Conservation (phyloP, 768 basidiomycete species). For the Trametopsis cervina region DNA sequence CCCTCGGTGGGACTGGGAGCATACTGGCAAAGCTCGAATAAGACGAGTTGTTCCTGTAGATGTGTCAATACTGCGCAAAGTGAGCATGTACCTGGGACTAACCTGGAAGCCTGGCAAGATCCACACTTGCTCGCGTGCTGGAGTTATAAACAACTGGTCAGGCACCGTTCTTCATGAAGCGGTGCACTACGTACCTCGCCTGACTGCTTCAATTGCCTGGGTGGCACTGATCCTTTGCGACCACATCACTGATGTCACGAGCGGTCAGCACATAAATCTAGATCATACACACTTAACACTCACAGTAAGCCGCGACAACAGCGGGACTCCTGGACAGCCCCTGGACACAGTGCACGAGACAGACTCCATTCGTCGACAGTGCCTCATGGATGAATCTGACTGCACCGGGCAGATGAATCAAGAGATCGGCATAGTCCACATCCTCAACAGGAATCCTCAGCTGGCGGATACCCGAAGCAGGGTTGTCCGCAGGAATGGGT, state of each 20-base stretch:
- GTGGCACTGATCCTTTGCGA: constrained; percentile 48
- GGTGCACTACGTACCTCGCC: constrained; percentile 39
- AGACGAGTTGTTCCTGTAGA: constrained; percentile 58
- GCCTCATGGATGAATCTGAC: constrained; percentile 60
- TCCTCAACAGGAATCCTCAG: constrained; percentile 58
- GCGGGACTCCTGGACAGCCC: constrained; percentile 66
- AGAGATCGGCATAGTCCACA: constrained; percentile 46
- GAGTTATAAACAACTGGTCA: neutral
- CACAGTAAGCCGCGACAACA: constrained; percentile 73
- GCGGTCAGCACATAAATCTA: constrained; percentile 8
- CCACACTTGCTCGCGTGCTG: constrained; percentile 75
- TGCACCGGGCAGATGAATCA: constrained; percentile 54
- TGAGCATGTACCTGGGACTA: neutral
- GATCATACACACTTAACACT: constrained; percentile 21
- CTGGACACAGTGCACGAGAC: constrained; percentile 70
- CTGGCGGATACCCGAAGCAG: constrained; percentile 63
- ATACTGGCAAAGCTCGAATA: constrained; percentile 70
- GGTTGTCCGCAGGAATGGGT: constrained; percentile 61
- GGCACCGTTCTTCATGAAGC: neutral
- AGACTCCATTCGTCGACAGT: constrained; percentile 41
- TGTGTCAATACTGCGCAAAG: neutral
- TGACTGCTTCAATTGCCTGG: constrained; percentile 52
- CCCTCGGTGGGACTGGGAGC: constrained; percentile 52
- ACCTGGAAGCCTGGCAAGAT: constrained; percentile 67
- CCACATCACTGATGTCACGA: constrained; percentile 51